A percentile compares a stretch with the other conserved stretches of the same genome.
These are phyloP conservation scores for Paragyromitra xinjiangensis DNA, from an alignment of 495 filamentous ascomycete genomes.

Conservation along the genomic window DNA sequence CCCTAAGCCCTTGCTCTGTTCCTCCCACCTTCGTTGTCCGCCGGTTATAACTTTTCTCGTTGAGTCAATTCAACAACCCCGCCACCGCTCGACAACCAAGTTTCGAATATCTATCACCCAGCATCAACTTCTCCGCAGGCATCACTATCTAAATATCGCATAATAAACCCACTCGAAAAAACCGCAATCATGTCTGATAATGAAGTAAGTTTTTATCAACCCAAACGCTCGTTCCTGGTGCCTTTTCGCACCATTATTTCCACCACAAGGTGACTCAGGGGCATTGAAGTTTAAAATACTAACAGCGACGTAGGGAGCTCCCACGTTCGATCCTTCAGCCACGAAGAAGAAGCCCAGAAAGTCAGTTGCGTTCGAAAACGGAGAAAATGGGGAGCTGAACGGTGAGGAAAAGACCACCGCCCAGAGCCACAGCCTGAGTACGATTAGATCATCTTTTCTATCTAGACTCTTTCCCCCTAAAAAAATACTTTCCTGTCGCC, in stretches of 20 bases:
- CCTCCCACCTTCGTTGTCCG: slow-evolving; percentile 28
- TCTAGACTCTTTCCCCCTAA: background rate
- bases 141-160: slow-evolving; percentile 6
- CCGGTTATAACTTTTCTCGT: slow-evolving; percentile 45
- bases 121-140: background rate
- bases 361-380: slow-evolving; percentile 55
- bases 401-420: slow-evolving; percentile 52
- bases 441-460: slow-evolving; percentile 20
- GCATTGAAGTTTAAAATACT: slow-evolving; percentile 9
- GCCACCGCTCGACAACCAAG: slow-evolving; percentile 39
- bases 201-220: slow-evolving; percentile 34
- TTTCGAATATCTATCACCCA: slow-evolving; percentile 19
- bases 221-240: background rate
- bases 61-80: slow-evolving; percentile 40
- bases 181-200: slow-evolving; percentile 55
- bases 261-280: background rate
- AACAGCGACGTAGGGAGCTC: slow-evolving; percentile 48
- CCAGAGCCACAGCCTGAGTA: slow-evolving; percentile 53
- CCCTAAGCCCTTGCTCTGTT: slow-evolving; percentile 36
- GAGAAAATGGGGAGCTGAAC: slow-evolving; percentile 40
- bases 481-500: background rate
- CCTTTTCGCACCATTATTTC: background rate
- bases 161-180: background rate
- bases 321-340: slow-evolving; percentile 49
- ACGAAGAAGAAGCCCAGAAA: slow-evolving; percentile 57